These are phyloP conservation scores for Elymus sibiricus DNA, from an alignment of 176 grass and related monocot species.

Conservation along the genomic window DNA sequence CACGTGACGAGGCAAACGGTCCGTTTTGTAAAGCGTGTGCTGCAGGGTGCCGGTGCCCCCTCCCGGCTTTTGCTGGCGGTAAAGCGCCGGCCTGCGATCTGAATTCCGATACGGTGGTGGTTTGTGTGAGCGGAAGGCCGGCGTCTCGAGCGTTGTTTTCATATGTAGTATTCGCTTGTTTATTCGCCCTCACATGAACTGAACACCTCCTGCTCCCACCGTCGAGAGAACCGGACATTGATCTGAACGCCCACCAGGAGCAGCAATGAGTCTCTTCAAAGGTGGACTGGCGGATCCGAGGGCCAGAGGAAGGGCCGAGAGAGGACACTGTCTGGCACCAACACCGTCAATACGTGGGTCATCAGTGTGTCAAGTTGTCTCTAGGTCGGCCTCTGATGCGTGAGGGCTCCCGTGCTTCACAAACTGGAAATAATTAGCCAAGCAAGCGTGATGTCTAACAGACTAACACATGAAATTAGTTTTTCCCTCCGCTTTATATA, in stretches of 20 bases:
- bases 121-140: background rate
- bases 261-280: background rate
- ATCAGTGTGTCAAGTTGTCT: background rate
- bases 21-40: background rate
- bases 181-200: background rate
- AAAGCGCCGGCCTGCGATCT: background rate
- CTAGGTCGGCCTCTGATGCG: background rate
- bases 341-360: background rate
- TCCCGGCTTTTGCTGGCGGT: background rate
- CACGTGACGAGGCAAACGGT: constrained; percentile 30
- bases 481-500: too few species aligned
- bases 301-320: background rate
- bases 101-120: background rate
- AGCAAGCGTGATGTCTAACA: too few species aligned
- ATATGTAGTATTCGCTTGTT: background rate
- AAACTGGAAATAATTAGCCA: too few species aligned
- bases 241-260: background rate
- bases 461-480: too few species aligned
- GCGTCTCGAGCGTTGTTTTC: background rate
- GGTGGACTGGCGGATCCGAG: background rate
- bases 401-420: too few species aligned
- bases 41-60: background rate
- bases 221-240: background rate
- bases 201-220: background rate
- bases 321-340: background rate